These are phyloP conservation scores for Xylariaceae sp. DNA, from an alignment of 2,329 filamentous ascomycete species.

Conservation along the genomic window DNA sequence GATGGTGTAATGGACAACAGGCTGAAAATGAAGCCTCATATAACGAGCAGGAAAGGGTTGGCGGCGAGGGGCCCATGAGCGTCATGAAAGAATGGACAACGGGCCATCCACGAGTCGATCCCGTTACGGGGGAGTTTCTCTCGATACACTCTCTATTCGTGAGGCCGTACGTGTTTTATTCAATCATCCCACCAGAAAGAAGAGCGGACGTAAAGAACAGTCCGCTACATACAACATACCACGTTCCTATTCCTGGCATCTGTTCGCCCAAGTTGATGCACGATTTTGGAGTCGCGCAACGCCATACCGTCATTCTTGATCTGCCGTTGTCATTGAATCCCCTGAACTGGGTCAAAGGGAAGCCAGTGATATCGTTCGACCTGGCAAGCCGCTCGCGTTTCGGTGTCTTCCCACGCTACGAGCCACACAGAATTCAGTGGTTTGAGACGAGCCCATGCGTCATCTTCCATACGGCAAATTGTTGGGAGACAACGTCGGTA, in stretches of 20 bases:
- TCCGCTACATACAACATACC: conserved; percentile 37
- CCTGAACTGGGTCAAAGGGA: conserved; percentile 51
- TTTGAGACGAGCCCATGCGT: conserved; percentile 63
- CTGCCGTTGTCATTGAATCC: conserved; percentile 62
- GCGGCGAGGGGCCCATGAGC: conserved; percentile 49
- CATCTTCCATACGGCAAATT: conserved; percentile 68
- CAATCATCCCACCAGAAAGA: conserved; percentile 34
- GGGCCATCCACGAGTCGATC: conserved; percentile 63
- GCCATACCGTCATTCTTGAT: conserved; percentile 63
- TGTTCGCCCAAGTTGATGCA: conserved; percentile 68
- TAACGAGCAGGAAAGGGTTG: conserved; percentile 39
- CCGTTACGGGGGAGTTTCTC: conserved; percentile 57
- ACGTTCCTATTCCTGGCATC: conserved; percentile 55
- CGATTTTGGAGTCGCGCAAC: conserved; percentile 62
- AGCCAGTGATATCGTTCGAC: conserved; percentile 56
- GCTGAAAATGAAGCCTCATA: conserved; percentile 46
- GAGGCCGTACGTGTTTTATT: conserved; percentile 63
- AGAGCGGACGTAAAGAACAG: conserved; percentile 23
- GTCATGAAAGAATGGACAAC: conserved; percentile 70
- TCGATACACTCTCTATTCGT: conserved; percentile 63
- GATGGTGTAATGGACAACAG: conserved; percentile 60
- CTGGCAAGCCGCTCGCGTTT: conserved; percentile 54
- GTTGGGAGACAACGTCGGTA: conserved; percentile 52
- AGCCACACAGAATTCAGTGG: conserved; percentile 55
- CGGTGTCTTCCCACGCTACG: conserved; percentile 60